Evolutionary conservation across 208 protist genomes (phyloP).

Genomic region (Polymyxa betae): DNA sequence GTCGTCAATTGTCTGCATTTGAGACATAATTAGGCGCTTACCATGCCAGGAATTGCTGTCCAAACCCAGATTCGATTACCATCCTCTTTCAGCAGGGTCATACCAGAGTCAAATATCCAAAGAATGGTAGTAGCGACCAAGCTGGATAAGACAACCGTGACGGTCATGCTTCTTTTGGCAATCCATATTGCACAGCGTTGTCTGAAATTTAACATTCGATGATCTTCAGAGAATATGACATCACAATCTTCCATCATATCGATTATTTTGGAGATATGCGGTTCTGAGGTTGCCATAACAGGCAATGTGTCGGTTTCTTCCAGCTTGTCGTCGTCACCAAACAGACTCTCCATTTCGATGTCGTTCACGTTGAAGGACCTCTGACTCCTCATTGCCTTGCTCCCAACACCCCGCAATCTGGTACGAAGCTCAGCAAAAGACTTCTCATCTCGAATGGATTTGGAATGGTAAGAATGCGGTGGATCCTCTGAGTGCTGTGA

Average conservation of each 20-base stretch:
- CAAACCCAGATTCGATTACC: neutral
- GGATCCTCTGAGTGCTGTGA: no score
- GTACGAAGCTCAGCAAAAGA: no score
- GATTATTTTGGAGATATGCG: neutral
- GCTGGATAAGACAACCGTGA: neutral
- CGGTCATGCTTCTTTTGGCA: neutral
- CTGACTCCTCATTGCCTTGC: no score
- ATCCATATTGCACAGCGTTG: neutral
- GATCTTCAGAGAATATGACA: neutral
- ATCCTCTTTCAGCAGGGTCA: neutral
- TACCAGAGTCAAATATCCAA: neutral
- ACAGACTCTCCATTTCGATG: no score
- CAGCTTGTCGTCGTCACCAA: neutral
- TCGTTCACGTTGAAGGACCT: no score
- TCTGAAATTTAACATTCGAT: no score
- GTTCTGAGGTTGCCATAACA: neutral
- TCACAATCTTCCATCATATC: slow-evolving; percentile 49
- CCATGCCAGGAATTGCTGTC: slow-evolving; percentile 30
- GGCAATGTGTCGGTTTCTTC: neutral
- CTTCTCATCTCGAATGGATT: no score
- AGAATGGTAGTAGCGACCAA: neutral
- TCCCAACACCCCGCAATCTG: no score
- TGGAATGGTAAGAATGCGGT: no score
- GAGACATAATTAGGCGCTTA: neutral
- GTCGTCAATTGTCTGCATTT: neutral